phyloP scores from a whole-genome alignment of 208 protist genomes.

The Trypanosoma brucei region DNA sequence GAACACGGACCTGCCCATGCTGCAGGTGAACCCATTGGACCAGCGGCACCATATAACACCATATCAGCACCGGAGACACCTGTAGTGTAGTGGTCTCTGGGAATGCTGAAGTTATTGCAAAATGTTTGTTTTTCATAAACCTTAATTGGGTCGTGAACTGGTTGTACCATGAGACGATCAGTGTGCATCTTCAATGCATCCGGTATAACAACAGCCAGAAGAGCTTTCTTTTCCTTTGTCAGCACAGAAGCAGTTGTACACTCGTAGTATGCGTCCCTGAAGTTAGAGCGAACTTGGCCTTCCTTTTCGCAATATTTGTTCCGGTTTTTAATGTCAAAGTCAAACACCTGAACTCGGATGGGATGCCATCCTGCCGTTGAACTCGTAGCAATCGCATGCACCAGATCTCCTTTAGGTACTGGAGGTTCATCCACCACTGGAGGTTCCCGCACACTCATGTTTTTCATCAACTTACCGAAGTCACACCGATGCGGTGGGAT shows the following conservation, averaged over 20 bases:
- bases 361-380: slow-evolving; percentile 13
- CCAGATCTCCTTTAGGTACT: background rate
- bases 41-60: slow-evolving; percentile 55
- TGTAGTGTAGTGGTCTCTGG: slow-evolving; percentile 23
- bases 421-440: slow-evolving; percentile 1
- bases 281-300: slow-evolving; percentile 20
- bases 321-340: slow-evolving; percentile 25
- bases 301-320: slow-evolving; percentile 33
- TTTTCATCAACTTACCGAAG: background rate
- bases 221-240: slow-evolving; percentile 23
- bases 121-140: slow-evolving; percentile 11
- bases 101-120: slow-evolving; percentile 9
- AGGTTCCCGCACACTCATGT: background rate
- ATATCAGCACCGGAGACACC: slow-evolving; percentile 52
- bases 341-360: slow-evolving; percentile 40
- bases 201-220: slow-evolving; percentile 26
- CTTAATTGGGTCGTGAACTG: slow-evolving; percentile 11
- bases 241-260: slow-evolving; percentile 33
- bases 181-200: slow-evolving; percentile 34
- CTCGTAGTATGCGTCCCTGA: slow-evolving; percentile 6
- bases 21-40: slow-evolving; percentile 18
- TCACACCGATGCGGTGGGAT: background rate
- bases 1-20: slow-evolving; percentile 61
- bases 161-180: slow-evolving; percentile 46
- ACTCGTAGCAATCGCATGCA: background rate